Base-by-base conservation (phyloP, 164 flowering plant genomes). In the Piper betle region DNA sequence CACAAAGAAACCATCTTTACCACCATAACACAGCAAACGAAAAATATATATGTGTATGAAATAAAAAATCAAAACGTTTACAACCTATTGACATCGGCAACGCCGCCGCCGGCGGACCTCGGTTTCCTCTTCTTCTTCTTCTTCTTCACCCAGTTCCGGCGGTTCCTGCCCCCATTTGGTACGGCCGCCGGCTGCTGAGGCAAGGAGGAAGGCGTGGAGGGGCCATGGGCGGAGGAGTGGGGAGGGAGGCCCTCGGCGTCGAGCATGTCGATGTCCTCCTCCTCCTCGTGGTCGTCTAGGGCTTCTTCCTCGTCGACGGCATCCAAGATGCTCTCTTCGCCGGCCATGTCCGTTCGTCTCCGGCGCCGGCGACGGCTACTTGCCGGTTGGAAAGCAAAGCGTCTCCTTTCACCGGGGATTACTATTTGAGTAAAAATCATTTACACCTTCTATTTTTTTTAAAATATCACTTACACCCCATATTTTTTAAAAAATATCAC, bases 181-280 rank as follows among this genome's bases (percentile, higher is more conserved):
- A 70, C 77, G 60, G 64, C 69, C 40, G 20, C 66, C 40, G 41
- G 61, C 6, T 59, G 48, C 37, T 67, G 60, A 5, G n/a, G n/a
- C n/a, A n/a, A n/a, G n/a, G n/a, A n/a, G n/a, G n/a, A n/a, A n/a
- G n/a, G n/a, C n/a, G n/a, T n/a, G n/a, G n/a, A n/a, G n/a, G n/a
- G n/a, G n/a, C n/a, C n/a, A n/a, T 67, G 65, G 50, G 71, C 85
- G 39, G 73, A 64, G 9, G 73, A 46, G 69, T 83, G 91, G 42
- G 87, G 87, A 62, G 82, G 88, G 70, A 62, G 39, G 33, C 54
- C 63, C 37, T 85, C 92, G 1, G 81, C 78, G 72, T 86, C 96
- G 64, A 81, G 48, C 96, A 88, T 88, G 50, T 84, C 93, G 40
- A 80, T 82, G 73, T 88, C 85, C n/a, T n/a, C n/a, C n/a, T n/a